Evolutionary conservation across 495 filamentous ascomycete species (phyloP).

Genomic region (Amniculicola lignicola): DNA sequence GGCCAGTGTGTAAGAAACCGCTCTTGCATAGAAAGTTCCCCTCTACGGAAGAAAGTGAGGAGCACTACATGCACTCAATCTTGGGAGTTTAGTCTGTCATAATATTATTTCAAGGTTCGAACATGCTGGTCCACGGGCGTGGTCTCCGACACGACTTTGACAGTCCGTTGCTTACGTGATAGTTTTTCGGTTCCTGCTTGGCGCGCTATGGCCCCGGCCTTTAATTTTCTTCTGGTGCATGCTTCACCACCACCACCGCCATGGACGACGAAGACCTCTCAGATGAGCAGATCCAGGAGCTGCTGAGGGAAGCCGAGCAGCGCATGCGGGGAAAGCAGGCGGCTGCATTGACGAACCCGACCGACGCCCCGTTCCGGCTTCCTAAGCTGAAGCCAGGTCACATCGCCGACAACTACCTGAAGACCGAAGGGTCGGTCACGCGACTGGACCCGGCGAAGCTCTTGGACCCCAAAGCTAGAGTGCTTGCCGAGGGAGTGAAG

Average conservation of each 20-base stretch:
- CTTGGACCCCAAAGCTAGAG: slow-evolving; percentile 44
- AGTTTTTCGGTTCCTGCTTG: too few relatives aligned
- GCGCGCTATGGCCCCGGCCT: too few relatives aligned
- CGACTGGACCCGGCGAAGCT: slow-evolving; percentile 49
- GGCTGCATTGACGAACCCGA: not conserved
- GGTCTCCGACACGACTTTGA: too few relatives aligned
- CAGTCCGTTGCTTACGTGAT: too few relatives aligned
- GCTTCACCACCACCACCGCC: slow-evolving; percentile 18
- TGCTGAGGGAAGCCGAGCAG: slow-evolving; percentile 63
- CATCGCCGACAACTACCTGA: slow-evolving; percentile 50
- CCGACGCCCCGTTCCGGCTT: slow-evolving; percentile 33
- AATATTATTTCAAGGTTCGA: too few relatives aligned
- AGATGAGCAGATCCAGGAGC: slow-evolving; percentile 58
- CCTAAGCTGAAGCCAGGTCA: slow-evolving; percentile 46
- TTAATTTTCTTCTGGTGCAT: slow-evolving; percentile 3
- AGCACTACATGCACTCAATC: too few relatives aligned
- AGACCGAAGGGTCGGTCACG: slow-evolving; percentile 46
- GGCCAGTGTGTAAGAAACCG: too few relatives aligned
- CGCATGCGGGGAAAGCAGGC: slow-evolving; percentile 47
- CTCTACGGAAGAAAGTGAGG: too few relatives aligned
- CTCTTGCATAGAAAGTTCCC: too few relatives aligned
- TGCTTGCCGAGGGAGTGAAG: slow-evolving; percentile 45
- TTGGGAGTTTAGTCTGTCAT: too few relatives aligned
- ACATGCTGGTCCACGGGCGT: too few relatives aligned
- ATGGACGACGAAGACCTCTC: slow-evolving; percentile 51